Percentiles rank a stretch among this genome's conserved stretches.
phyloP scores from a whole-genome alignment of 768 basidiomycete species.

The Mycena pura region DNA sequence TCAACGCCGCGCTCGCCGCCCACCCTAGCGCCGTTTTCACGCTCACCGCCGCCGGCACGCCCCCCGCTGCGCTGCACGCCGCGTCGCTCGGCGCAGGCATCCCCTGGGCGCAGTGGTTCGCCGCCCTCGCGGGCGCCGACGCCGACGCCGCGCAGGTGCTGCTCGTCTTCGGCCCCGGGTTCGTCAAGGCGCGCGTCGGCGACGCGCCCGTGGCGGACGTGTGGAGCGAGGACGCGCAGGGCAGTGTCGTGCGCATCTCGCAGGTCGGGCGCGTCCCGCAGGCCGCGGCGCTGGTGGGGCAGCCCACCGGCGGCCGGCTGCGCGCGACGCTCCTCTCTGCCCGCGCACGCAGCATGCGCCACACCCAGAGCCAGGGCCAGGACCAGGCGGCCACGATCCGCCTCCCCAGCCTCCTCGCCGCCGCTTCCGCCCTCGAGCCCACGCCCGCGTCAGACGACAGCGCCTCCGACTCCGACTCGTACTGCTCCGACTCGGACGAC shows the following conservation, averaged over 20 bases:
- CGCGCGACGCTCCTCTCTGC: conserved; percentile 20
- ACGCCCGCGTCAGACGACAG: not conserved
- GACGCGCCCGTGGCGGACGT: not conserved
- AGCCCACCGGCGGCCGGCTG: conserved; percentile 17
- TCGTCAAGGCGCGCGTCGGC: conserved; percentile 15
- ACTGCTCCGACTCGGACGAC: conserved; percentile 6
- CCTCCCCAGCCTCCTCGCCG: not conserved
- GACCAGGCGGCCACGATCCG: conserved; percentile 8
- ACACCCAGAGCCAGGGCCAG: not conserved
- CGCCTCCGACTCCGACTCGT: conserved; percentile 3
- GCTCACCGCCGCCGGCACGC: not conserved
- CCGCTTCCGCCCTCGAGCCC: not conserved
- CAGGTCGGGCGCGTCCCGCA: not conserved
- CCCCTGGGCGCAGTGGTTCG: conserved; percentile 17
- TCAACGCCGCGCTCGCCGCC: conserved; percentile 11
- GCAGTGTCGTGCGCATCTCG: conserved; percentile 10
- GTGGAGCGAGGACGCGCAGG: conserved; percentile 9
- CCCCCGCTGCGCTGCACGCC: conserved; percentile 9
- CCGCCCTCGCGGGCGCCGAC: conserved; percentile 8
- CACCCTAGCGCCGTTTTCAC: not conserved
- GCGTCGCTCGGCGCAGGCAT: conserved; percentile 22
- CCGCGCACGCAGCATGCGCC: conserved; percentile 18
- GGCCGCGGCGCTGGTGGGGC: conserved; percentile 16
- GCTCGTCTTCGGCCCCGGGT: conserved; percentile 20
- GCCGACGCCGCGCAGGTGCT: too few species aligned